A percentile compares a stretch with the other conserved stretches of the same genome.
Evolutionary conservation across 306 rosid species (phyloP).

Genomic region (Fagus crenata): DNA sequence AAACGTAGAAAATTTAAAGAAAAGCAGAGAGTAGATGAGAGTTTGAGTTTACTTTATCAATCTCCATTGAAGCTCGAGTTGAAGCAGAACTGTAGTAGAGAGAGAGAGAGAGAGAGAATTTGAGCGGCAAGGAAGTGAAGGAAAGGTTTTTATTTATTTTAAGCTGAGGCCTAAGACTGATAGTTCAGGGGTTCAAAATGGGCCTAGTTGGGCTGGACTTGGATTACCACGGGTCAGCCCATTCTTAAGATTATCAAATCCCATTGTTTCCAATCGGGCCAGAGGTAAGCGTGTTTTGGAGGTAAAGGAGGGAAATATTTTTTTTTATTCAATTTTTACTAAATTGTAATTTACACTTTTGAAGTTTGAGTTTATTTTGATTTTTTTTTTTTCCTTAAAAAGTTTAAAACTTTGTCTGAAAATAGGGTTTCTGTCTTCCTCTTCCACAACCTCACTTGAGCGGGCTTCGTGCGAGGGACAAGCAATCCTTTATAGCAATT

Average conservation of each 20-base stretch:
- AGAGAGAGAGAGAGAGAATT: background rate
- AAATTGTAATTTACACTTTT: too few relatives aligned
- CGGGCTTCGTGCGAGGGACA: too few relatives aligned
- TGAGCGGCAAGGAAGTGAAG: slow-evolving; percentile 30
- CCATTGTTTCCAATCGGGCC: too few relatives aligned
- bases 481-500: too few relatives aligned
- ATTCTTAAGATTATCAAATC: background rate
- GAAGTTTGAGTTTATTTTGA: too few relatives aligned
- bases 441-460: too few relatives aligned
- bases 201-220: background rate
- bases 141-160: background rate
- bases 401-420: too few relatives aligned
- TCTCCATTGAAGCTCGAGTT: slow-evolving; percentile 19
- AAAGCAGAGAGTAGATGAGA: background rate
- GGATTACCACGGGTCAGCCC: background rate
- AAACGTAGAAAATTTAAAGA: background rate
- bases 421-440: too few relatives aligned
- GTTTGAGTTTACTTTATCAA: slow-evolving; percentile 9
- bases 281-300: too few relatives aligned
- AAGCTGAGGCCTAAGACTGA: background rate
- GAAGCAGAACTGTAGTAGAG: background rate
- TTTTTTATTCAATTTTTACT: too few relatives aligned
- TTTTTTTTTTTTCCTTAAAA: too few relatives aligned
- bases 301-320: too few relatives aligned
- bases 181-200: background rate